Base-by-base conservation (phyloP, 192 early-diverging fungal genomes). In the Lobosporangium transversale region DNA sequence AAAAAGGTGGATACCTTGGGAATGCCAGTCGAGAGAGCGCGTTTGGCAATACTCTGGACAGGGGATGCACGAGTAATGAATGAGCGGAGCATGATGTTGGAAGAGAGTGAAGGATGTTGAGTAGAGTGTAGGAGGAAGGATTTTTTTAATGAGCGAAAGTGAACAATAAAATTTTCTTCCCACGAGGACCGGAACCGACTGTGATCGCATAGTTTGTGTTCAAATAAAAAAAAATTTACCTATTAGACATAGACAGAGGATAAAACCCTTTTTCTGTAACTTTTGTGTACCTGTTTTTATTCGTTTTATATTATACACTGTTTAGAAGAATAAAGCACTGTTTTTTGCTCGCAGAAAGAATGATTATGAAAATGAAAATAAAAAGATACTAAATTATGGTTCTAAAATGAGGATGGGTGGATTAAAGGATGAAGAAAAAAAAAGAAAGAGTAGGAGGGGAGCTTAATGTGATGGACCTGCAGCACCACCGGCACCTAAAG, bases 391-490 rank as follows among this genome's bases (percentile, higher is more conserved):
- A n/a, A n/a, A n/a, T n/a, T n/a, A n/a, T n/a, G n/a, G n/a, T n/a
- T n/a, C n/a, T n/a, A n/a, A n/a, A n/a, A n/a, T n/a, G n/a, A n/a
- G n/a, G n/a, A n/a, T n/a, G n/a, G n/a, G n/a, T n/a, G n/a, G 37
- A 18, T 29, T 30, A 37, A 21, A 29, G 23, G 14, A 49, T 49
- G 9, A 21, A n/a, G 29, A 53, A 5, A 30, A 53, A 53, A 23
- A 24, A 30, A 52, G 50, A 23, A 6, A 53, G n/a, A n/a, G n/a
- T n/a, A n/a, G 10, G 51, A n/a, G 53, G 29, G 29, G 35, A 36
- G 9, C 27, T 59, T 74, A 74, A 47, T 74, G 54, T 20, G 70
- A 65, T 24, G 70, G 48, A 45, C 61, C 50, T 30, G 81, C 61
- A 43, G 62, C 40, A 29, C 8, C 8, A 10, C 37, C 37, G 37